Evolutionary conservation across 2,329 filamentous ascomycete species (phyloP), one percentile per base, ranked within the genome.

Genomic region (Huntiella savannae): DNA sequence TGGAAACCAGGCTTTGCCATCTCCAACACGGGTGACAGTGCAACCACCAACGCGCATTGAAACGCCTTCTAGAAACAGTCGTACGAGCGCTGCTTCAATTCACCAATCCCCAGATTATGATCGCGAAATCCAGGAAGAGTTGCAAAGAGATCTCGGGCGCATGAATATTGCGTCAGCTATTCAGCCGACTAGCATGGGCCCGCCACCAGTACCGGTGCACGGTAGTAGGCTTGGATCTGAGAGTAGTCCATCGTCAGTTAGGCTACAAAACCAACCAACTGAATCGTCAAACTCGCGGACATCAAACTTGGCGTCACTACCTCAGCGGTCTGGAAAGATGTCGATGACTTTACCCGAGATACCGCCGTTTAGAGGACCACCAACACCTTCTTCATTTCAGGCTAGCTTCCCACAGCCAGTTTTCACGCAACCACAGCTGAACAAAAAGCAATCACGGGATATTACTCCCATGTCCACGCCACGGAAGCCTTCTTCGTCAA

Each of bases 101-200:
- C 49, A 52, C 13, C 67, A 68, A 45, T 74, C 74, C 3, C 65
- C 68, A 6, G 75, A 77, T 49, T 77, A 77, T 53, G 75, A 79
- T 53, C 64, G 66, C 40, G 68, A 70, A 37, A 57, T 78, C 37
- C 75, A 77, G 50, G 69, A 73, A 35, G 73, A 80, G 56, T 59
- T 81, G n/a, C 73, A 74, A 52, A 68, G 69, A 48, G 76, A 79
- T 51, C 71, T 79, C 63, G 65, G 65, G 28, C 65, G 66, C 52
- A 60, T 79, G 52, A 73, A 70, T 46, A 59, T 79, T 39, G 61
- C 60, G 5, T 51, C 60, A 2, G 59, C 60, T 11, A 58, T 63
- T 32, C 56, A 46, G 12, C 48, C 40, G 35, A 38, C 34, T 15
- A 43, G 7, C 15, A 50, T 36, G 34, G 40, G 40, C 22, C 43